A percentile compares a stretch with the other conserved stretches of the same genome.
These are phyloP conservation scores for Benincasa hispida DNA, from an alignment of 306 rosid species.

Conservation along the genomic window DNA sequence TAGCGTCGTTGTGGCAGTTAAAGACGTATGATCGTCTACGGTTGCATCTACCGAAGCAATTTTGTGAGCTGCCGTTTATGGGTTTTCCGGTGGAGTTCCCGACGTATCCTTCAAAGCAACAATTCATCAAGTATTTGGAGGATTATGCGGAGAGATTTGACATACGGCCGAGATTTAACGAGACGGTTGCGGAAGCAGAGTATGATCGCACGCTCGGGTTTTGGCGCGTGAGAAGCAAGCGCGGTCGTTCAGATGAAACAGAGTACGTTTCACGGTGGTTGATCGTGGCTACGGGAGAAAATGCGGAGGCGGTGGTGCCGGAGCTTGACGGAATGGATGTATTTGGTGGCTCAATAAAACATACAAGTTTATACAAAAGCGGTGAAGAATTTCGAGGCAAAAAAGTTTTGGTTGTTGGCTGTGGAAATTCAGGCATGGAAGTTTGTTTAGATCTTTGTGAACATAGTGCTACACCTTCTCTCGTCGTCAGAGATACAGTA, in stretches of 20 bases:
- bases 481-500: conserved; percentile 54
- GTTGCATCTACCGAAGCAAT: conserved; percentile 56
- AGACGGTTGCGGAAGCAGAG: conserved; percentile 37
- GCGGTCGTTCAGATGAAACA: not conserved
- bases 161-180: conserved; percentile 38
- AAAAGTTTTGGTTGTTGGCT: conserved; percentile 57
- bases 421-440: conserved; percentile 81
- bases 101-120: conserved; percentile 52
- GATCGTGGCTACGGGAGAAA: conserved; percentile 64
- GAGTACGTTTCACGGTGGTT: conserved; percentile 42
- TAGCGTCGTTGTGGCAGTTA: conserved; percentile 60
- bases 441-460: conserved; percentile 69
- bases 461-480: conserved; percentile 43
- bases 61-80: conserved; percentile 53
- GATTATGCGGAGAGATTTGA: conserved; percentile 28
- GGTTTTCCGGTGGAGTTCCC: conserved; percentile 37
- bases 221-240: conserved; percentile 30
- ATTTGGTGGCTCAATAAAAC: conserved; percentile 31
- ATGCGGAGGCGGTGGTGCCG: conserved; percentile 66
- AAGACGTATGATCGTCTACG: conserved; percentile 54
- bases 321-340: conserved; percentile 30
- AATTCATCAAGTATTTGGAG: conserved; percentile 37
- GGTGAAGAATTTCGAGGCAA: conserved; percentile 42
- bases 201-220: conserved; percentile 25
- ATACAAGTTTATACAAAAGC: conserved; percentile 45